These are phyloP conservation scores for Guyanaporus albipodus DNA, from an alignment of 768 basidiomycete genomes.

Conservation along the genomic window DNA sequence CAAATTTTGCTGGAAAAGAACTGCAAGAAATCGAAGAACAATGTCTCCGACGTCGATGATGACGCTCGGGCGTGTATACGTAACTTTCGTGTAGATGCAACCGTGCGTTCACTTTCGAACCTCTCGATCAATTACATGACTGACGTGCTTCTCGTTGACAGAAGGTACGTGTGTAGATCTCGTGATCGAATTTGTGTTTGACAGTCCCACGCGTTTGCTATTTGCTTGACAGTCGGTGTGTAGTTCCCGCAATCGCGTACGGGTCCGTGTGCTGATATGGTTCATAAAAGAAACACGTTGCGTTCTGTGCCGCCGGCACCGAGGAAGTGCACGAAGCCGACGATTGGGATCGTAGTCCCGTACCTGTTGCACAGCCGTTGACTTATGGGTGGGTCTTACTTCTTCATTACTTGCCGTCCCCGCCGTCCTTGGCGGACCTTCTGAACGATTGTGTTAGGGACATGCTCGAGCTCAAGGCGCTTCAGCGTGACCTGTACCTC, in stretches of 20 bases:
- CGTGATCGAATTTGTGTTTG: neutral
- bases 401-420: too few relatives aligned
- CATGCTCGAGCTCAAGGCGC: constrained; percentile 64
- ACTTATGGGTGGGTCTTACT: constrained; percentile 60
- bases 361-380: constrained; percentile 56
- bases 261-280: neutral
- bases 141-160: constrained; percentile 4
- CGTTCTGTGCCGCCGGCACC: constrained; percentile 50
- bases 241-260: neutral
- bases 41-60: constrained; percentile 8
- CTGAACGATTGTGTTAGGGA: constrained; percentile 38
- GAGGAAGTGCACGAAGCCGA: constrained; percentile 65
- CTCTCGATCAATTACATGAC: neutral
- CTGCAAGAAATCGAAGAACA: constrained; percentile 3
- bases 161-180: constrained; percentile 15
- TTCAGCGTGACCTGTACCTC: constrained; percentile 59
- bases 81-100: constrained; percentile 23
- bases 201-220: neutral
- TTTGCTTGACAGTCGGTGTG: constrained; percentile 12
- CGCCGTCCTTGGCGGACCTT: neutral
- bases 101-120: constrained; percentile 10
- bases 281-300: constrained; percentile 50
- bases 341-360: constrained; percentile 77
- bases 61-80: constrained; percentile 22
- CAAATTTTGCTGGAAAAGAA: constrained; percentile 22